These are phyloP conservation scores for Rhizopogon salebrosus DNA, from an alignment of 768 basidiomycete genomes.

Conservation along the genomic window DNA sequence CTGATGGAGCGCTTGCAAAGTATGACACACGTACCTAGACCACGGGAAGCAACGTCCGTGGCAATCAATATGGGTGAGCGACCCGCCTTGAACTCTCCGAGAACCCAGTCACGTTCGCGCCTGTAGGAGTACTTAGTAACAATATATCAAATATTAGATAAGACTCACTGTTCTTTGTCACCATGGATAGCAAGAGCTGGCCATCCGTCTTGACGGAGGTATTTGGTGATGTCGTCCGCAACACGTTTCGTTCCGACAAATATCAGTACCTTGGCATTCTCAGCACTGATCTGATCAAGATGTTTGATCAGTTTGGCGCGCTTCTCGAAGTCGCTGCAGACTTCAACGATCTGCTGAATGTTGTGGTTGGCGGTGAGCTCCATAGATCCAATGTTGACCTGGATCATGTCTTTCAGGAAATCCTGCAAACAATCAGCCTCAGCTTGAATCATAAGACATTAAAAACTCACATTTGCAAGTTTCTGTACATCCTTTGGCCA, in stretches of 20 bases:
- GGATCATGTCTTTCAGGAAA: conserved; percentile 94
- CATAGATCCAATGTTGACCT: conserved; percentile 98
- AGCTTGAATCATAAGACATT: background rate
- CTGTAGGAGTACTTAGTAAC: conserved; percentile 30
- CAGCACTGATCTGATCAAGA: conserved; percentile 90
- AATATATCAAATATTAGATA: background rate
- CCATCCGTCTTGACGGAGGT: conserved; percentile 97
- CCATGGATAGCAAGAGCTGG: conserved; percentile 99
- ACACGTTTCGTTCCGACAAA: conserved; percentile 98
- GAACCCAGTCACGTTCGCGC: conserved; percentile 98
- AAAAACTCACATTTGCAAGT: conserved; percentile 68
- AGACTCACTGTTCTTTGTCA: conserved; percentile 92
- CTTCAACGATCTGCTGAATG: conserved; percentile 92
- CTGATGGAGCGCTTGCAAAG: conserved; percentile 42
- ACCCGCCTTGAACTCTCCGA: conserved; percentile 97
- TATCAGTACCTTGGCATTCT: conserved; percentile 98
- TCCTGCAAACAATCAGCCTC: conserved; percentile 45
- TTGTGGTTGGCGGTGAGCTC: conserved; percentile 98
- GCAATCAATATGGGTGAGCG: conserved; percentile 97
- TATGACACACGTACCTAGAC: conserved; percentile 85
- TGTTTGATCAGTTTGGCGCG: conserved; percentile 94
- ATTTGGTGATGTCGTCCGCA: conserved; percentile 98
- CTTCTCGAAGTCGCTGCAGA: conserved; percentile 97
- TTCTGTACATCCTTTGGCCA: conserved; percentile 99
- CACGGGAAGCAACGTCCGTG: conserved; percentile 98